These are phyloP conservation scores for Fraxinus sp. DNA, from an alignment of 305 asterid species.

Conservation along the genomic window DNA sequence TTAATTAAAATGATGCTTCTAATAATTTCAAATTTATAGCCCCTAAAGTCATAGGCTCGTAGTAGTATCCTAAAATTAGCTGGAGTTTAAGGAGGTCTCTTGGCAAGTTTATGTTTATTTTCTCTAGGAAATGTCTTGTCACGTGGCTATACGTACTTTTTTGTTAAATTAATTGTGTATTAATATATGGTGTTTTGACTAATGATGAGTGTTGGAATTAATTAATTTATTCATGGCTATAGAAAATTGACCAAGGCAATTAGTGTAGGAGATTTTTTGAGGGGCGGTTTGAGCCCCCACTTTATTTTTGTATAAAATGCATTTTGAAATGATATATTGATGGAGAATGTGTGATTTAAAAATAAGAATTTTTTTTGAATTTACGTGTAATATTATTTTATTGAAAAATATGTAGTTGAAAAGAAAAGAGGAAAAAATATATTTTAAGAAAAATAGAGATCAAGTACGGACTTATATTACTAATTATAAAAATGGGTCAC, in stretches of 20 bases:
- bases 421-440: too few relatives aligned
- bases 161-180: neutral
- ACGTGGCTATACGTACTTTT: neutral
- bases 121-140: neutral
- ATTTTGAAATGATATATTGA: too few relatives aligned
- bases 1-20: neutral
- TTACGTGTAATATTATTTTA: too few relatives aligned
- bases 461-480: neutral
- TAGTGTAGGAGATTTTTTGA: neutral
- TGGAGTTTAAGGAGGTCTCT: conserved; percentile 30
- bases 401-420: too few relatives aligned
- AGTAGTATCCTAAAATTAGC: conserved; percentile 1
- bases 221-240: neutral
- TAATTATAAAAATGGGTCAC: neutral
- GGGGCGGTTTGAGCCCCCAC: too few relatives aligned
- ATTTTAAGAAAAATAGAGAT: too few relatives aligned
- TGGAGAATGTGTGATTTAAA: too few relatives aligned
- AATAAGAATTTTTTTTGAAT: too few relatives aligned
- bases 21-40: neutral
- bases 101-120: conserved; percentile 18
- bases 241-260: neutral
- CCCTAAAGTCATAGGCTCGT: neutral
- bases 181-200: neutral
- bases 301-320: too few relatives aligned
- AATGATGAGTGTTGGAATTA: neutral